Evolutionary conservation across 805 yeast genomes (phyloP).

Genomic region (Saccharomyces cerevisiae): DNA sequence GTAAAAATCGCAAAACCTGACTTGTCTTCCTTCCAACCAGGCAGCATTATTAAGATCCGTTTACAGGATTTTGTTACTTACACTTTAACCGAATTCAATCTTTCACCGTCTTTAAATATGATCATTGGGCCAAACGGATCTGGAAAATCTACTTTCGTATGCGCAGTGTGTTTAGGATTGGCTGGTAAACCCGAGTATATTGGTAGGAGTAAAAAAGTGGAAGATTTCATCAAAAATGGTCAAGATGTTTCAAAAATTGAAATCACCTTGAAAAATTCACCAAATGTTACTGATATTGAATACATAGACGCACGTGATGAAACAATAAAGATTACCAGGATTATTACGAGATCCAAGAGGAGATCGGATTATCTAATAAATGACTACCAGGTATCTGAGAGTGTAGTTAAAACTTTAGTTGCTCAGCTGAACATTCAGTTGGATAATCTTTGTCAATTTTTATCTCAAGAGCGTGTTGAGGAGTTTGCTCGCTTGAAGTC

Average conservation of each 20-base stretch:
- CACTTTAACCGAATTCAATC: conserved; percentile 55
- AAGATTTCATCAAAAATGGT: conserved; percentile 70
- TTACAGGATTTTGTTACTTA: conserved; percentile 66
- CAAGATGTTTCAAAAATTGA: conserved; percentile 31
- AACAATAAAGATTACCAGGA: conserved; percentile 37
- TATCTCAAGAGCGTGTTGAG: conserved; percentile 93
- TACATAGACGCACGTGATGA: conserved; percentile 19
- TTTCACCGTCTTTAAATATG: conserved; percentile 81
- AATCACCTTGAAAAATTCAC: conserved; percentile 28
- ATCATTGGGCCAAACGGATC: conserved; percentile 96
- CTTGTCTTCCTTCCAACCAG: conserved; percentile 33
- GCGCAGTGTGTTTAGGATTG: conserved; percentile 84
- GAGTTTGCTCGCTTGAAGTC: conserved; percentile 80
- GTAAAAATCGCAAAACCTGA: conserved; percentile 8
- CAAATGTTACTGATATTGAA: conserved; percentile 16
- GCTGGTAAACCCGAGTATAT: conserved; percentile 70
- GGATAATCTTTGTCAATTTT: conserved; percentile 85
- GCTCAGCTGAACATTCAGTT: conserved; percentile 63
- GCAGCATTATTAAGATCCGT: conserved; percentile 45
- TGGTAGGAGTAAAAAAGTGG: conserved; percentile 55
- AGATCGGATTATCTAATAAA: conserved; percentile 50
- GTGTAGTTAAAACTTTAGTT: conserved; percentile 38
- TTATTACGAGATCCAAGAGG: conserved; percentile 33
- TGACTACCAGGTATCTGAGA: conserved; percentile 34
- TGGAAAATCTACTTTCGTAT: conserved; percentile 87